A percentile compares a stretch with the other conserved stretches of the same genome.
Conservation (phyloP, 129 eudicot species). For the Helichrysum umbraculigerum region DNA sequence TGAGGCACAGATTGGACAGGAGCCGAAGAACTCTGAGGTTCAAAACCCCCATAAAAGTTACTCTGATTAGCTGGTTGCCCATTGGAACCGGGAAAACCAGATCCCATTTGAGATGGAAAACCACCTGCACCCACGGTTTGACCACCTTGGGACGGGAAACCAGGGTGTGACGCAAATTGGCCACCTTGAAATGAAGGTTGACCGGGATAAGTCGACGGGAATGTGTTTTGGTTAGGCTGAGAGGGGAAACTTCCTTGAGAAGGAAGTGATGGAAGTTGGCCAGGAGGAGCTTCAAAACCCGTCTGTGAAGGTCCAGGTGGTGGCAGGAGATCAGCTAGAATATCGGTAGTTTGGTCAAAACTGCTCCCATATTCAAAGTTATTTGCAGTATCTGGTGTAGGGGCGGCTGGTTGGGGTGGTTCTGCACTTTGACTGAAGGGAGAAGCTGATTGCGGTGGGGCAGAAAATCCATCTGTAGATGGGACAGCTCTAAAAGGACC, state of each 20-base stretch:
- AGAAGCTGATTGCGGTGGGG: conserved; percentile 50
- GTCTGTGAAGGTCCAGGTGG: conserved; percentile 55
- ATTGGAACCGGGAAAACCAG: conserved; percentile 37
- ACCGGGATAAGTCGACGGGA: conserved; percentile 26
- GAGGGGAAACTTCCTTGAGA: conserved; percentile 31
- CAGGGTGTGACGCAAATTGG: conserved; percentile 23
- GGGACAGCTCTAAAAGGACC: conserved; percentile 85
- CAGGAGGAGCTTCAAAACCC: conserved; percentile 37
- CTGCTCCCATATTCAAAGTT: conserved; percentile 46
- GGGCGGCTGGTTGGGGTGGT: conserved; percentile 38
- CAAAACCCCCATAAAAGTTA: conserved; percentile 45
- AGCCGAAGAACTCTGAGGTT: conserved; percentile 41
- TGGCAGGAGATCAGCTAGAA: conserved; percentile 92
- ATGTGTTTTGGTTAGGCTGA: conserved; percentile 26
- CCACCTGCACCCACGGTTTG: conserved; percentile 28
- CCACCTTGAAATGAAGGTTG: conserved; percentile 19
- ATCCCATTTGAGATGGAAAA: conserved; percentile 39
- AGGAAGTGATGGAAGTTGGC: conserved; percentile 32
- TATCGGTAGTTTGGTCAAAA: conserved; percentile 50
- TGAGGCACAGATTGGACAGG: conserved; percentile 30
- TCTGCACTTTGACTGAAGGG: conserved; percentile 46
- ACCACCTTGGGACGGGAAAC: conserved; percentile 37
- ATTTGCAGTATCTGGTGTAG: conserved; percentile 26
- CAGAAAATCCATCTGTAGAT: conserved; percentile 44
- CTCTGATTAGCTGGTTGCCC: conserved; percentile 34